These are phyloP conservation scores for Trichoderma polysporum DNA, from an alignment of 2,329 filamentous ascomycete genomes.

Conservation along the genomic window DNA sequence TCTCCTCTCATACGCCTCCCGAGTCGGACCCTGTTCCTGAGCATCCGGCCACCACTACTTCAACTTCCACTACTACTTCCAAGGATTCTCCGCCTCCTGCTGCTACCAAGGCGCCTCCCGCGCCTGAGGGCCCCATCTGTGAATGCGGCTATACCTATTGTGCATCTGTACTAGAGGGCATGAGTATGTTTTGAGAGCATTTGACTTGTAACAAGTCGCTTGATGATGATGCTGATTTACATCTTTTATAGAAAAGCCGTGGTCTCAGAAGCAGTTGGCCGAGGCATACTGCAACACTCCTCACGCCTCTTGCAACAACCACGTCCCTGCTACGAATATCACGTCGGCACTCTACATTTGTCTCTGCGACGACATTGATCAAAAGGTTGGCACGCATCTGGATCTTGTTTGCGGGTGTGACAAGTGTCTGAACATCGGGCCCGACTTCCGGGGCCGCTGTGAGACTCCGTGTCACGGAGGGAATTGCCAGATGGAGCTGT, in stretches of 20 bases:
- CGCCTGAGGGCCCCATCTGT: constrained; percentile 36
- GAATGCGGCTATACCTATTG: constrained; percentile 46
- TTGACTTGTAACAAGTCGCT: neutral
- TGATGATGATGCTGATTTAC: neutral
- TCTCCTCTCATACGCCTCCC: constrained; percentile 24
- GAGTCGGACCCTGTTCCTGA: constrained; percentile 22
- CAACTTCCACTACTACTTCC: constrained; percentile 8
- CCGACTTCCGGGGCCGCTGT: constrained; percentile 42
- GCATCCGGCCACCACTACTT: constrained; percentile 16
- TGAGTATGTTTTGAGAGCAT: constrained; percentile 31
- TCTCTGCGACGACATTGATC: constrained; percentile 36
- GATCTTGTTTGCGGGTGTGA: constrained; percentile 43
- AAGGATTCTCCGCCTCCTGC: constrained; percentile 20
- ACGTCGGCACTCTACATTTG: constrained; percentile 40
- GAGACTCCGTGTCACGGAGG: constrained; percentile 37
- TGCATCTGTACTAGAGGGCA: constrained; percentile 38
- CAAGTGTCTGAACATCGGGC: constrained; percentile 40
- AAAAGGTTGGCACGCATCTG: constrained; percentile 36
- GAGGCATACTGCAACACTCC: constrained; percentile 41
- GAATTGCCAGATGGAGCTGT: constrained; percentile 14
- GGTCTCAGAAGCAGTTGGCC: constrained; percentile 35
- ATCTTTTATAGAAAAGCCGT: constrained; percentile 33
- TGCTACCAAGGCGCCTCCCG: constrained; percentile 24
- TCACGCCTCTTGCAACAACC: constrained; percentile 35
- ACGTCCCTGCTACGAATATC: constrained; percentile 33